Base-by-base conservation (phyloP, 352 stramenopile genomes). In the Phytophthora lateralis region DNA sequence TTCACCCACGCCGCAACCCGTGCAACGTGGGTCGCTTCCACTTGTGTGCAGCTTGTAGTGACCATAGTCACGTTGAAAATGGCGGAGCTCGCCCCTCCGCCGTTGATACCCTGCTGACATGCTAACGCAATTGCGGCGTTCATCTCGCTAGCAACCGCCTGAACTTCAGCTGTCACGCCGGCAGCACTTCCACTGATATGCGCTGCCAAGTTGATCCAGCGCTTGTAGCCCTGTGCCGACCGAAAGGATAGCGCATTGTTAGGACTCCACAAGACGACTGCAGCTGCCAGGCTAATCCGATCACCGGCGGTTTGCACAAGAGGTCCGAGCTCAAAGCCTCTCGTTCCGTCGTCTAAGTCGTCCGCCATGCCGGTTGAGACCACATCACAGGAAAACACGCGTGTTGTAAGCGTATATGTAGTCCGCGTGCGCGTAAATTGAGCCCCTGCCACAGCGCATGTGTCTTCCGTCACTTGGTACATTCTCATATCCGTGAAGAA, bases 41-140 rank as follows among this genome's bases (percentile, higher is more conserved):
- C 47, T 0, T 21, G 26, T 0, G 44, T 49, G 30, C 84, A 91
- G 24, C 60, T 69, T 4, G 55, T 60, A 34, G 52, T 45, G 7
- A 67, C 37, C 0, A 81, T 45, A 11, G 70, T 88, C 6, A 39
- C 35, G 34, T 85, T 81, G 42, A 91, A 87, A n/a, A 91, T 57
- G 0, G 63, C 66, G 4, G 83, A 90, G n/a, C 64, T 61, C 6
- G 39, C 17, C 2, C 73, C 74, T n/a, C 66, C 75, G 2, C 43
- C 78, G 9, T 24, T 24, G n/a, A 85, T 44, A 1, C 48, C 10
- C 17, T 29, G 9, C 18, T 56, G 67, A 74, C 26, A 66, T 29
- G 24, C 18, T n/a, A 11, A 38, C 12, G 18, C 17, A n/a, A 89
- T 57, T 18, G 59, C 62, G 4, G 55, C 54, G 37, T 89, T 93